Percentiles rank a stretch among this genome's conserved stretches.
These are phyloP conservation scores for Daldinia childiae DNA, from an alignment of 495 filamentous ascomycete genomes.

Conservation along the genomic window DNA sequence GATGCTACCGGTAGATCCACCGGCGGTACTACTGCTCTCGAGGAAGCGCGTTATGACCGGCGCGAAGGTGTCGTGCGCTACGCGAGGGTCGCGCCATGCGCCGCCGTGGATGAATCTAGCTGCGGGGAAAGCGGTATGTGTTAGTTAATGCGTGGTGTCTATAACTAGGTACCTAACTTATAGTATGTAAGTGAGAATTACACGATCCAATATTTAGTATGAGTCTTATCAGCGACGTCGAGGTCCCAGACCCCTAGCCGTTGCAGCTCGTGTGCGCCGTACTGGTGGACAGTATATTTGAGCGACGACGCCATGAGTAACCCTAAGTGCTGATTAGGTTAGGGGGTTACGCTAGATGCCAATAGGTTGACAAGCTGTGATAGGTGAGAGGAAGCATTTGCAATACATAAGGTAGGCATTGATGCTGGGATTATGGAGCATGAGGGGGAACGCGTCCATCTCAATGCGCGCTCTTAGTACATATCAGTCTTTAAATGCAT, in stretches of 20 bases:
- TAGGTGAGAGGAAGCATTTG: background rate
- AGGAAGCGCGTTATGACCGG: conserved; percentile 59
- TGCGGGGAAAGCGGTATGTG: conserved; percentile 29
- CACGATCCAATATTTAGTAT: conserved; percentile 46
- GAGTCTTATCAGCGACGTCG: conserved; percentile 32
- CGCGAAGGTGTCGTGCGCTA: conserved; percentile 62
- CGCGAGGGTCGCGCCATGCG: conserved; percentile 82
- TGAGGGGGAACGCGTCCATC: background rate
- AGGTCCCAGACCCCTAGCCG: conserved; percentile 46
- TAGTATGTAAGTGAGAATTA: conserved; percentile 21
- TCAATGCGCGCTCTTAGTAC: conserved; percentile 3
- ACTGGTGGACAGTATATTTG: conserved; percentile 39
- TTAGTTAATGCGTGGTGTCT: conserved; percentile 6
- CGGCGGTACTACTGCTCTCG: conserved; percentile 20
- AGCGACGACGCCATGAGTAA: conserved; percentile 41
- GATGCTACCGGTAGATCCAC: conserved; percentile 1
- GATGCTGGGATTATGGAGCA: no score
- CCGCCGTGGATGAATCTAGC: conserved; percentile 83
- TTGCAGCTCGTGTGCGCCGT: conserved; percentile 44
- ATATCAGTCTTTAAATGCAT: conserved; percentile 6
- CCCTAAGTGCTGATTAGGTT: background rate
- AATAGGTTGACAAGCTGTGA: background rate
- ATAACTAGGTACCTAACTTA: no score
- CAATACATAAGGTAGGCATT: no score
- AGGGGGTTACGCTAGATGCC: background rate